These are phyloP conservation scores for Wickerhamiella kazuoi DNA, from an alignment of 805 yeast species.

Conservation along the genomic window DNA sequence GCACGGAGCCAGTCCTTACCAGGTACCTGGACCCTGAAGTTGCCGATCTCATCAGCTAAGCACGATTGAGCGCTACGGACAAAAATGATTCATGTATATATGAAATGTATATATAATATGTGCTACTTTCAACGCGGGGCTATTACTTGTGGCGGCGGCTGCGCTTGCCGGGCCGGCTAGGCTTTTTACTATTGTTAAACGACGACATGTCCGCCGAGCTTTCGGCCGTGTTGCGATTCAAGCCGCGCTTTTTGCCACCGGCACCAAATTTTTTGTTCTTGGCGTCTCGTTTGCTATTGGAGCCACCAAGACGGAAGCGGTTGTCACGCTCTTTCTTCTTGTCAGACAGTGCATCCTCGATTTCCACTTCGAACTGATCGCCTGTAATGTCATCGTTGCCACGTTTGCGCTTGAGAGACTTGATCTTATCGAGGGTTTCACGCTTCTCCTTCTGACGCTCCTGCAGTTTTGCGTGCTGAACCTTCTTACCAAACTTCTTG, in stretches of 20 bases:
- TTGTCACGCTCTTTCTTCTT: conserved; percentile 26
- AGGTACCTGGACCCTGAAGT: conserved; percentile 51
- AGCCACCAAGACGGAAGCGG: conserved; percentile 26
- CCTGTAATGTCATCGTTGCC: conserved; percentile 51
- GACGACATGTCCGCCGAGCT: conserved; percentile 52
- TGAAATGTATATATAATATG: no score
- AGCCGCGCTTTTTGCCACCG: conserved; percentile 64
- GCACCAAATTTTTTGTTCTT: conserved; percentile 58
- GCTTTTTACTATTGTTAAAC: conserved; percentile 38
- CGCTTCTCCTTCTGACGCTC: conserved; percentile 85
- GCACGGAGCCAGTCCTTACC: conserved; percentile 49
- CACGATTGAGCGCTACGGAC: neutral
- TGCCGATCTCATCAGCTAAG: conserved; percentile 27
- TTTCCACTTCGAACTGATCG: conserved; percentile 75
- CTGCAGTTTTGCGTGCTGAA: conserved; percentile 81
- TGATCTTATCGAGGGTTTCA: conserved; percentile 77
- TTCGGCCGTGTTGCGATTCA: conserved; percentile 53
- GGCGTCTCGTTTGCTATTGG: conserved; percentile 45
- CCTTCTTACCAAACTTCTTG: conserved; percentile 96
- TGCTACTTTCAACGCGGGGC: no score
- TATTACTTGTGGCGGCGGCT: conserved; percentile 16
- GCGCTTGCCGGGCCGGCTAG: conserved; percentile 20
- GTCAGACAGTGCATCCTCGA: conserved; percentile 72
- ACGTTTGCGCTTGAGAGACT: conserved; percentile 79
- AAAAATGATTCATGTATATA: no score